phyloP scores from a whole-genome alignment of 306 rosid species.

The Fragaria nilgerrensis region DNA sequence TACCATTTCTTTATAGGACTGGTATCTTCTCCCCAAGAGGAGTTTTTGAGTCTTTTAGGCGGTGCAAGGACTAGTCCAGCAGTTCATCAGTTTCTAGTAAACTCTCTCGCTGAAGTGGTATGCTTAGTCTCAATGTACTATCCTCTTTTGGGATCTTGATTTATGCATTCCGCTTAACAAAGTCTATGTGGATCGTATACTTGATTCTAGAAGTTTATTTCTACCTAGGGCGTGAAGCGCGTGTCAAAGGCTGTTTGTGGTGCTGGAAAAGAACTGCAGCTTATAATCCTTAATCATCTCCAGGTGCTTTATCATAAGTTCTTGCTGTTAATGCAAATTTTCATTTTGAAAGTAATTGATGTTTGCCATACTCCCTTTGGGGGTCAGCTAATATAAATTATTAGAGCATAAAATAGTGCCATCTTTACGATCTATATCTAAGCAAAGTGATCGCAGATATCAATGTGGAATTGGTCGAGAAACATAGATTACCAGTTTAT shows the following conservation, averaged over 20 bases:
- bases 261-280: constrained; percentile 95
- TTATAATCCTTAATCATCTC: constrained; percentile 79
- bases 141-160: constrained; percentile 14
- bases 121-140: constrained; percentile 22
- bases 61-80: constrained; percentile 98
- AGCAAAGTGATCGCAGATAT: background rate
- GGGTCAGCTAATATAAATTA: background rate
- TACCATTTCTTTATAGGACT: constrained; percentile 52
- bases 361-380: background rate
- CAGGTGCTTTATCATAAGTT: constrained; percentile 53
- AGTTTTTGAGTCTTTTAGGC: constrained; percentile 87
- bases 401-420: constrained; percentile 1
- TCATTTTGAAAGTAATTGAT: background rate
- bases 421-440: background rate
- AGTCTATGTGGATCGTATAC: constrained; percentile 17
- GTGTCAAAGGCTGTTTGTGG: constrained; percentile 78
- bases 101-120: constrained; percentile 93
- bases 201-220: constrained; percentile 36
- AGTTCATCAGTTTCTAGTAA: constrained; percentile 87
- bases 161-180: background rate
- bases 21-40: constrained; percentile 86
- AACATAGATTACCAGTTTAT: background rate
- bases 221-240: constrained; percentile 81
- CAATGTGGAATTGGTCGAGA: background rate
- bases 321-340: constrained; percentile 17